A percentile compares a stretch with the other conserved stretches of the same genome.
Conservation (phyloP, 257 asterid genomes). For the Solanum verrucosum region DNA sequence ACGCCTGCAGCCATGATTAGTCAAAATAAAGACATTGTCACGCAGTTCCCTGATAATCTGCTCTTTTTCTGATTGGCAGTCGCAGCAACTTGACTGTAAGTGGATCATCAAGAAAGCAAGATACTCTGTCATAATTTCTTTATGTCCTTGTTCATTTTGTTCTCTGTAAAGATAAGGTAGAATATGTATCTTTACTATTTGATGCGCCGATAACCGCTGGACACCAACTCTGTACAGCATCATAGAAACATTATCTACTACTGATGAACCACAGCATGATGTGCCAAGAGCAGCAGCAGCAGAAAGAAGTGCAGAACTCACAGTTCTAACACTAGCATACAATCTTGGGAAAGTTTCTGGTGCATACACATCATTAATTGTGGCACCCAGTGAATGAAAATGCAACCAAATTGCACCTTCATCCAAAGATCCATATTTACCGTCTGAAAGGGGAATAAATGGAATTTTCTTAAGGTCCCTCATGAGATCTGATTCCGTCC, state of each 20-base stretch:
- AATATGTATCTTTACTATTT: conserved; percentile 68
- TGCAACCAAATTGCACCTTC: conserved; percentile 78
- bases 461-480: conserved; percentile 42
- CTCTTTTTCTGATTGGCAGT: conserved; percentile 51
- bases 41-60: conserved; percentile 43
- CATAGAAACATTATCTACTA: conserved; percentile 46
- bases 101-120: conserved; percentile 77
- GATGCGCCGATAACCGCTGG: conserved; percentile 80
- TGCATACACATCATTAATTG: conserved; percentile 33
- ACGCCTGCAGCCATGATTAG: conserved; percentile 67
- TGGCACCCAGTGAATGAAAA: conserved; percentile 27
- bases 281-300: conserved; percentile 35
- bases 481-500: conserved; percentile 40
- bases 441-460: conserved; percentile 80
- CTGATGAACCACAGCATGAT: conserved; percentile 28
- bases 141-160: conserved; percentile 23
- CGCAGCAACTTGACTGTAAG: conserved; percentile 54
- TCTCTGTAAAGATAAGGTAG: conserved; percentile 53
- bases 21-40: conserved; percentile 47
- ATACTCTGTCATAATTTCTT: conserved; percentile 65
- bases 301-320: conserved; percentile 55
- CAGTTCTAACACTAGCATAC: conserved; percentile 57
- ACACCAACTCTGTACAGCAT: conserved; percentile 81
- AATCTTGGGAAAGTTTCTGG: conserved; percentile 53
- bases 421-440: conserved; percentile 54